Base-by-base conservation (phyloP, 2,329 filamentous ascomycete genomes). In the Gaeumannomyces tritici region DNA sequence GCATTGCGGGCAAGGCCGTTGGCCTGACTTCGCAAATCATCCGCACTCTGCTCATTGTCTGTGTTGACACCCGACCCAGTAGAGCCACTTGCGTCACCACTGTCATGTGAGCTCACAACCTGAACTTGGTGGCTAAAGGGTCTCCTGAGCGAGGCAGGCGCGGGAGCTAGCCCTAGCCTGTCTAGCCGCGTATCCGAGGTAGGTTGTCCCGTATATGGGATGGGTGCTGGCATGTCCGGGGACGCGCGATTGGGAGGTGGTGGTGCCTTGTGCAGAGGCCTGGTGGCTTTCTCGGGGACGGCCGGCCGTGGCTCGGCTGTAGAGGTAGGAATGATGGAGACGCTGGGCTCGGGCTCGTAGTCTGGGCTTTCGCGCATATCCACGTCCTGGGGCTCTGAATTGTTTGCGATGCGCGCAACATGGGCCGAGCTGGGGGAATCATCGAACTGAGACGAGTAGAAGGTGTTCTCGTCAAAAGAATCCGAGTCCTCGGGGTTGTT, bases 381-480 rank as follows among this genome's bases (percentile, higher is more conserved):
- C 59, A 71, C 70, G 67, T 76, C 73, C 65, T 72, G 73, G 67
- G 73, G 73, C 64, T 70, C 75, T 64, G 74, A 73, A 64, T 72
- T 72, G 68, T 72, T 83, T 79, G 72, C 84, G 76, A 77, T 69
- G 63, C 77, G 77, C 31, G 79, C 76, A 54, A 77, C 77, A 64
- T 77, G 75, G 60, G 76, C 77, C 33, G 79, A 81, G 62, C 84
- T 80, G 64, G 84, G 84, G 66, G 92, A 96, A 73, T 93, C 90
- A 73, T 92, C 90, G 79, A 93, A 88, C 77, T 89, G 90, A 76
- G 93, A 97, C 67, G 93, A 97, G 80, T 98, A 97, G 75, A 96
- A 96, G 55, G 92, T 95, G 72, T 96, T 92, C 73, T 96, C 89
- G 76, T 97, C 92, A 77, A 92, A 90, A 47, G 91, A 95, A 74